phyloP scores from a whole-genome alignment of 805 yeast genomes.

The Suhomyces prunicola region DNA sequence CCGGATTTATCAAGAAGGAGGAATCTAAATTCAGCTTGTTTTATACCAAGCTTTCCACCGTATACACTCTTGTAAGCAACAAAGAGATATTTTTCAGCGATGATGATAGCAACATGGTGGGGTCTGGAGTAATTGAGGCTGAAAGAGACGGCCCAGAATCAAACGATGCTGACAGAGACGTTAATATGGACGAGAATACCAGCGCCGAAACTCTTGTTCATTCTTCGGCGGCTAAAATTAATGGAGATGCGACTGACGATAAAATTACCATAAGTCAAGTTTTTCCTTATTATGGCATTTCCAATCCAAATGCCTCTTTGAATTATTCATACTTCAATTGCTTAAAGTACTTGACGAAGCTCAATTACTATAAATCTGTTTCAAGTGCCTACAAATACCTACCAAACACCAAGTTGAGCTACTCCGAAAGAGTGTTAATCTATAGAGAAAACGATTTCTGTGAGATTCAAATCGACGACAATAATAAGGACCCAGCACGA shows the following conservation, averaged over 20 bases:
- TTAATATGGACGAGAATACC: not conserved
- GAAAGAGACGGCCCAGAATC: not conserved
- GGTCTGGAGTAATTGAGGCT: not conserved
- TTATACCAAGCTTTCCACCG: conserved; percentile 22
- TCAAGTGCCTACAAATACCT: conserved; percentile 19
- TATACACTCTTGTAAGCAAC: conserved; percentile 21
- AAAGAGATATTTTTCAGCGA: conserved; percentile 15
- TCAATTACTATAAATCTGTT: conserved; percentile 34
- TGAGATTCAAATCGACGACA: conserved; percentile 12
- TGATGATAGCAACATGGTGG: not conserved
- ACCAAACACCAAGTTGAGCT: conserved; percentile 27
- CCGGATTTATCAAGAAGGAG: conserved; percentile 15
- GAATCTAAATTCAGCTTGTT: conserved; percentile 21
- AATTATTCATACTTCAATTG: conserved; percentile 35
- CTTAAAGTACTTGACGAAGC: conserved; percentile 31
- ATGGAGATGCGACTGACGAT: conserved; percentile 15
- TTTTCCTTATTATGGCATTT: conserved; percentile 39
- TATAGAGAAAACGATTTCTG: conserved; percentile 27
- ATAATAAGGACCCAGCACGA: not conserved
- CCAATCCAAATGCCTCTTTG: conserved; percentile 25
- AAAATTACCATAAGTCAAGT: conserved; percentile 35
- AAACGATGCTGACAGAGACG: not conserved
- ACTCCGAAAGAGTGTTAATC: conserved; percentile 34
- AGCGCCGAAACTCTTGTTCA: conserved; percentile 1
- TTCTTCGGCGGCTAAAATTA: not conserved